Percentiles rank a stretch among this genome's conserved stretches.
phyloP scores from a whole-genome alignment of 2,329 filamentous ascomycete genomes.

The Hymenoscyphus infarciens region DNA sequence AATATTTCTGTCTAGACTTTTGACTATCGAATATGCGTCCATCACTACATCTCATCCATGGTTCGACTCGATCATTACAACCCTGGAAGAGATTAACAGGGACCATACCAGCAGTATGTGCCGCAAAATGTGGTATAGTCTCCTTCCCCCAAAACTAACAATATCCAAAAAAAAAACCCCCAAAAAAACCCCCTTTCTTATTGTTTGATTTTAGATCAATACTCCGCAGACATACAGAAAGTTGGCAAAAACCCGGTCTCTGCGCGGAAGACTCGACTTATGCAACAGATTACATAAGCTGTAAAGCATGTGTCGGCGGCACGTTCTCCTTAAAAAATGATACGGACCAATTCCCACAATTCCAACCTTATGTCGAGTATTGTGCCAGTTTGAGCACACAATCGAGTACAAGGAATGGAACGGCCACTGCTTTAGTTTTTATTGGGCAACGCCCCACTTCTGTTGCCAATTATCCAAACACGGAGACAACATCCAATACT shows the following conservation, averaged over 20 bases:
- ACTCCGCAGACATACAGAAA: too few relatives aligned
- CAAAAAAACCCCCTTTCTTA: too few relatives aligned
- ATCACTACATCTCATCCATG: too few relatives aligned
- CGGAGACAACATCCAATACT: too few relatives aligned
- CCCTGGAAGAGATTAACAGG: not conserved
- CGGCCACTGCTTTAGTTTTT: not conserved
- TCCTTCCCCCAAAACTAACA: not conserved
- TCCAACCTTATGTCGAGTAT: not conserved
- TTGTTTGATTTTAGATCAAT: too few relatives aligned
- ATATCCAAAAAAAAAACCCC: too few relatives aligned
- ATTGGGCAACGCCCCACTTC: not conserved
- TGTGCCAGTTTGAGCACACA: not conserved
- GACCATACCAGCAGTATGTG: not conserved
- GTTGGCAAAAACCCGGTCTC: too few relatives aligned
- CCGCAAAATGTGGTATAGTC: not conserved
- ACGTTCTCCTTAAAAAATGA: not conserved
- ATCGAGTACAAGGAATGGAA: not conserved
- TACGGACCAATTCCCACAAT: not conserved
- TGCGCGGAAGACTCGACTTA: too few relatives aligned
- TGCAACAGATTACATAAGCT: not conserved
- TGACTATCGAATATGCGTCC: too few relatives aligned
- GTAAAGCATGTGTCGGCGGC: not conserved
- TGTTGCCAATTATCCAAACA: too few relatives aligned
- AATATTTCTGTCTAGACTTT: too few relatives aligned
- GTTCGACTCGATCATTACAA: too few relatives aligned